Conservation (phyloP, 1,284 basidiomycete genomes). For the Exsudoporus floridanus region DNA sequence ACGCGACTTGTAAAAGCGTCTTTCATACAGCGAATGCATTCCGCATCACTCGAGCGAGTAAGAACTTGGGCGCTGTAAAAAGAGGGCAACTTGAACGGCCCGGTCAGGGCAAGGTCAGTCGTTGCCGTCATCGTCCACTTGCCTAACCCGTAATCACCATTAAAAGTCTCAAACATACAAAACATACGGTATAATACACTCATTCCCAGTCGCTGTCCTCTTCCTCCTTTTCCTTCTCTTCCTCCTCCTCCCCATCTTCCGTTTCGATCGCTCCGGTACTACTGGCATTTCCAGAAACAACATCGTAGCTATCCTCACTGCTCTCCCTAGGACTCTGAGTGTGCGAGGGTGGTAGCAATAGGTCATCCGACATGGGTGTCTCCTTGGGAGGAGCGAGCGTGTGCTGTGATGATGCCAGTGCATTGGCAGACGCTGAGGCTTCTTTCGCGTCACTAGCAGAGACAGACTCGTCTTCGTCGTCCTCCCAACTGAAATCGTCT, state of each 20-base stretch:
- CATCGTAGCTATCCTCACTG: conserved; percentile 73
- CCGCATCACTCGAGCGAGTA: conserved; percentile 21
- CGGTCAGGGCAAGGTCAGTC: background rate
- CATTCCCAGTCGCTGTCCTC: conserved; percentile 74
- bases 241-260: conserved; percentile 36
- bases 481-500: conserved; percentile 81
- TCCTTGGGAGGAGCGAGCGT: conserved; percentile 34
- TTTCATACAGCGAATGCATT: conserved; percentile 31
- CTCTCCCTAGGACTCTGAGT: conserved; percentile 54
- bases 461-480: conserved; percentile 61
- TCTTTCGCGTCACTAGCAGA: conserved; percentile 19
- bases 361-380: conserved; percentile 16
- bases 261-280: conserved; percentile 31
- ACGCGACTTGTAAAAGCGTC: conserved; percentile 26
- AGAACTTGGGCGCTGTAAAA: background rate
- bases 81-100: background rate
- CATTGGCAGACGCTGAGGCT: conserved; percentile 4
- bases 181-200: conserved; percentile 6
- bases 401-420: conserved; percentile 27
- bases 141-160: conserved; percentile 11
- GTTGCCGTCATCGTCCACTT: conserved; percentile 9
- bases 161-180: background rate
- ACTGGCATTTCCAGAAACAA: conserved; percentile 55
- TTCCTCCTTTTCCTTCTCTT: conserved; percentile 55
- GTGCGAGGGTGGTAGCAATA: conserved; percentile 34